Conservation (phyloP, 345 rosid species). For the Rhodomyrtus tomentosa region DNA sequence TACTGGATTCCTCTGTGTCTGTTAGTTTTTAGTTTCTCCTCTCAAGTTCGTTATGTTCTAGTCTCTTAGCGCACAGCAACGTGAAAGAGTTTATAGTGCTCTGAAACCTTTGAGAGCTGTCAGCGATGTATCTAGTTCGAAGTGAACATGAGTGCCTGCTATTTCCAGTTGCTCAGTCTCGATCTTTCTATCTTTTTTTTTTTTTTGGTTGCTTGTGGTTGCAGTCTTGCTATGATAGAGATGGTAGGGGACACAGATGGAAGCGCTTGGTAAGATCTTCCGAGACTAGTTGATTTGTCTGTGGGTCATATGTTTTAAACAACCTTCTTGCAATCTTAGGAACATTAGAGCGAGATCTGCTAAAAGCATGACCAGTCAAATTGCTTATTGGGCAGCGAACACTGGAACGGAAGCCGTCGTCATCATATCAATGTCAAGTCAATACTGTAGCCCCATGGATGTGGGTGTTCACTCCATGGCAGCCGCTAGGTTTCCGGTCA, state of each 20-base stretch:
- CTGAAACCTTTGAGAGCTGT: neutral
- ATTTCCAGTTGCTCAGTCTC: neutral
- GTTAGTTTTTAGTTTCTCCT: neutral
- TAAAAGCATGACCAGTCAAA: neutral
- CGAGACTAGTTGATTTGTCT: neutral
- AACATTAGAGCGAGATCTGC: neutral
- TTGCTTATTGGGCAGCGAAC: slow-evolving; percentile 17
- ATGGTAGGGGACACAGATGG: slow-evolving; percentile 28
- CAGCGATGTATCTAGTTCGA: neutral
- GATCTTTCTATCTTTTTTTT: neutral
- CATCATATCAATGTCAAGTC: slow-evolving; percentile 12
- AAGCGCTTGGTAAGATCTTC: slow-evolving; percentile 20
- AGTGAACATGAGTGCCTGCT: neutral
- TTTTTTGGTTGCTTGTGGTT: neutral
- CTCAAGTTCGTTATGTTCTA: neutral
- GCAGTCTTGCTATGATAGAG: slow-evolving; percentile 18
- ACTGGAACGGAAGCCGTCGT: slow-evolving; percentile 22
- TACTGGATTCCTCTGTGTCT: neutral
- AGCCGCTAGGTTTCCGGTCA: neutral
- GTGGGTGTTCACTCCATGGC: neutral
- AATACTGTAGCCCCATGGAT: slow-evolving; percentile 10
- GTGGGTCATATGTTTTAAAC: neutral
- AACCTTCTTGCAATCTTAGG: neutral
- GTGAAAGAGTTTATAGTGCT: neutral
- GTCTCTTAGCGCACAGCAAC: neutral